Evolutionary conservation across 2,329 filamentous ascomycete species (phyloP).

Genomic region (Exophiala calicioides): DNA sequence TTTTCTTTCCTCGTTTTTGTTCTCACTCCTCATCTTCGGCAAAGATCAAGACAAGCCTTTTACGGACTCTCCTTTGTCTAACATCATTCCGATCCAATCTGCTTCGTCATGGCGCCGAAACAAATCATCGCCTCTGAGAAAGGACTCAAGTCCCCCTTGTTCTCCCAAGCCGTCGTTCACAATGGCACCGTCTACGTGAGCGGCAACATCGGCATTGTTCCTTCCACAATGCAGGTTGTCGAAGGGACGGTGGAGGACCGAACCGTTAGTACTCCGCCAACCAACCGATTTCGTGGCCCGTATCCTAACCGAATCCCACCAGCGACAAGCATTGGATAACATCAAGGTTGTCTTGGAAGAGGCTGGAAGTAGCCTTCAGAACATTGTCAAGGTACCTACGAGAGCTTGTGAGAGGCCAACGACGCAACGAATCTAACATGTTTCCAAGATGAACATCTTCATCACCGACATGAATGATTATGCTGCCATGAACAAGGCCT

Average conservation of each 20-base stretch:
- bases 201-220: slow-evolving; percentile 32
- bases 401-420: too few species aligned
- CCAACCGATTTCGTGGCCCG: neutral
- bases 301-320: neutral
- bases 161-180: slow-evolving; percentile 34
- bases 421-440: slow-evolving; percentile 2
- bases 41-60: too few species aligned
- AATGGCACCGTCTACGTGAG: slow-evolving; percentile 34
- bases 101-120: slow-evolving; percentile 22
- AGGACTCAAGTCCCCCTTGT: slow-evolving; percentile 31
- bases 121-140: slow-evolving; percentile 26
- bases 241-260: slow-evolving; percentile 31
- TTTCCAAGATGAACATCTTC: slow-evolving; percentile 55
- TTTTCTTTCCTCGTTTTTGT: neutral
- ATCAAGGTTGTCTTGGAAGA: slow-evolving; percentile 61
- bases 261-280: slow-evolving; percentile 24
- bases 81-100: too few species aligned
- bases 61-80: too few species aligned
- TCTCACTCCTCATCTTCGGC: too few species aligned
- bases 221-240: slow-evolving; percentile 28
- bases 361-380: slow-evolving; percentile 59
- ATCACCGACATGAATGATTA: slow-evolving; percentile 67
- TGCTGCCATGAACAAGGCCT: slow-evolving; percentile 78
- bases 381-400: slow-evolving; percentile 60
- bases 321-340: slow-evolving; percentile 45